Evolutionary conservation across 345 rosid species (phyloP).

Genomic region (Gossypium arboreum): DNA sequence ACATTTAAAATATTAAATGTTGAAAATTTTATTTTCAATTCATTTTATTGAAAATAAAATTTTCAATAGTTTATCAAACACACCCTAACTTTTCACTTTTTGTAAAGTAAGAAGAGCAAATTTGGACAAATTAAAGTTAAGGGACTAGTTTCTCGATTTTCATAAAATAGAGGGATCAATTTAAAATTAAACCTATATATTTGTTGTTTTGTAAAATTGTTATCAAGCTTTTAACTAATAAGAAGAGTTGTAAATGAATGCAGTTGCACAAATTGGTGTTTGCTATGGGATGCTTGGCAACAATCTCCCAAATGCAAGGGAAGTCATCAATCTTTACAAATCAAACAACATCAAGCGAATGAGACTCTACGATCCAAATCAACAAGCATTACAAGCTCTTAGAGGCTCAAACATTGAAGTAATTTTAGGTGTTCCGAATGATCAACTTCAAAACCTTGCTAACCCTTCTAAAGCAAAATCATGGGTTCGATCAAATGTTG

Average conservation of each 20-base stretch:
- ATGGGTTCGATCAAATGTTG: constrained; percentile 38
- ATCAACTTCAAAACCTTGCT: constrained; percentile 30
- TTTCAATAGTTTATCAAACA: no score
- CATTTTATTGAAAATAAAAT: no score
- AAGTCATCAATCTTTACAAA: constrained; percentile 33
- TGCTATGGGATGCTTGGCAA: constrained; percentile 49
- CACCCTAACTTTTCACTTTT: no score
- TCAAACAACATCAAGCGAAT: constrained; percentile 34
- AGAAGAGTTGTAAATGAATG: not conserved
- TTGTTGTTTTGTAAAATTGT: no score
- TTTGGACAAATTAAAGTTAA: no score
- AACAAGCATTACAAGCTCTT: constrained; percentile 35
- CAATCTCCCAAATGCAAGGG: constrained; percentile 36
- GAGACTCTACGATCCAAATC: constrained; percentile 43
- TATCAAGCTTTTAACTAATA: not conserved
- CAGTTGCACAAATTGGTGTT: constrained; percentile 39
- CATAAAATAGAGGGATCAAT: no score
- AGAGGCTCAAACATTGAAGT: constrained; percentile 41
- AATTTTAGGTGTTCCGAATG: constrained; percentile 41
- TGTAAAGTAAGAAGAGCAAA: no score
- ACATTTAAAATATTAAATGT: no score
- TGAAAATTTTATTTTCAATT: no score
- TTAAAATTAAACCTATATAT: no score
- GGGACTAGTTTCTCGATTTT: no score
- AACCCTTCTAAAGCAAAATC: constrained; percentile 30